Conservation (phyloP, 129 eudicot genomes). For the Gnaphalium uliginosum region DNA sequence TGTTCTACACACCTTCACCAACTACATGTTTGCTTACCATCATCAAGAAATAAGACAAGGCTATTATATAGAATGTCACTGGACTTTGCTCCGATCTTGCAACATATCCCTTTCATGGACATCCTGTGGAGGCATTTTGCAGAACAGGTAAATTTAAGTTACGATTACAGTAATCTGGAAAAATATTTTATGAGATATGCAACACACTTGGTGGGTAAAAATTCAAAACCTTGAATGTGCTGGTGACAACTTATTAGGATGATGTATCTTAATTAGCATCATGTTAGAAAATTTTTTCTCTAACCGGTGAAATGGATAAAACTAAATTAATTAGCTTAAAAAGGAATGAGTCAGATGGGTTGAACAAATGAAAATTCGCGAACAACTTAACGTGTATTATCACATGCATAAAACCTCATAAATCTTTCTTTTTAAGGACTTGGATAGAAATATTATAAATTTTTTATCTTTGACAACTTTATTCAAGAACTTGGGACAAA, state of each 20-base stretch:
- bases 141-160: constrained; percentile 2
- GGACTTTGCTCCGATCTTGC: constrained; percentile 76
- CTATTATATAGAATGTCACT: constrained; percentile 90
- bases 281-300: neutral
- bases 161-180: neutral
- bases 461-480: no score
- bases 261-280: neutral
- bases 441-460: no score
- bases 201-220: neutral
- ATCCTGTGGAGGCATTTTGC: constrained; percentile 52
- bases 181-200: neutral
- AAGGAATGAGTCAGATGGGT: no score
- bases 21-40: constrained; percentile 91
- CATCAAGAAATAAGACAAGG: constrained; percentile 71
- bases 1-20: constrained; percentile 94
- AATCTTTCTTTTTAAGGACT: no score
- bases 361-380: no score
- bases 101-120: constrained; percentile 71
- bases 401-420: no score
- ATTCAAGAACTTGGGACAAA: neutral
- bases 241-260: neutral
- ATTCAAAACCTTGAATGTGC: constrained; percentile 14
- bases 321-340: no score
- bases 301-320: neutral
- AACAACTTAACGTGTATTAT: no score